phyloP scores from a whole-genome alignment of 2,329 filamentous ascomycete species.

The Teratosphaeria zuluensis region DNA sequence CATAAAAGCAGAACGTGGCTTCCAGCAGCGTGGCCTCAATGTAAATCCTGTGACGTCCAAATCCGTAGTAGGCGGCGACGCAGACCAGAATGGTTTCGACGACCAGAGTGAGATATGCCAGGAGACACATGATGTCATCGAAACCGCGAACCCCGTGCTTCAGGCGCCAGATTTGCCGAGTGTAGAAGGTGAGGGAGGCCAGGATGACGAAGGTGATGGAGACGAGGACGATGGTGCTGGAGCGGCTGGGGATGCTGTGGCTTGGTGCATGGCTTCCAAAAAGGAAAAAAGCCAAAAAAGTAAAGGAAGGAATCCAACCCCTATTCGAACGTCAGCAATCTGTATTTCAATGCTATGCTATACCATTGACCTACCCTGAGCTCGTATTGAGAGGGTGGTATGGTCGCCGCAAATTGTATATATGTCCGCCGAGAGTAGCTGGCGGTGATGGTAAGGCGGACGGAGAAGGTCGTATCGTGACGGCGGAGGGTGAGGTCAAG shows the following conservation, averaged over 20 bases:
- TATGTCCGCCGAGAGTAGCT: neutral
- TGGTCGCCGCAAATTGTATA: neutral
- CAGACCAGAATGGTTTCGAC: slow-evolving; percentile 13
- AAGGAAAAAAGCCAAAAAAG: neutral
- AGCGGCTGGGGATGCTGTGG: neutral
- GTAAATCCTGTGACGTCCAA: slow-evolving; percentile 8
- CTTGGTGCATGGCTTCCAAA: no score
- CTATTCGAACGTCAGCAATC: neutral
- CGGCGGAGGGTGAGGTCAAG: neutral
- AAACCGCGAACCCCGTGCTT: slow-evolving; percentile 10
- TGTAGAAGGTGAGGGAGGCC: neutral
- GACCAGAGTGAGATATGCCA: slow-evolving; percentile 13
- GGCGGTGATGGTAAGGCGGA: neutral
- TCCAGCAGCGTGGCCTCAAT: neutral
- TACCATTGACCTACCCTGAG: neutral
- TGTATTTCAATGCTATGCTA: neutral
- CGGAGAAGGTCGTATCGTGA: neutral
- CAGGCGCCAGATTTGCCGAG: slow-evolving; percentile 11
- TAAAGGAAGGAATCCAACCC: neutral
- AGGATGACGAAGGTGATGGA: slow-evolving; percentile 10
- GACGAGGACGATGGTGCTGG: neutral
- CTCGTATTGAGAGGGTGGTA: neutral
- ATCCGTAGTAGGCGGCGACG: slow-evolving; percentile 14
- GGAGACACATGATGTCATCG: slow-evolving; percentile 14
- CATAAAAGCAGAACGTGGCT: neutral